Evolutionary conservation across 2,329 filamentous ascomycete genomes (phyloP).

Genomic region (Alternaria sp.): DNA sequence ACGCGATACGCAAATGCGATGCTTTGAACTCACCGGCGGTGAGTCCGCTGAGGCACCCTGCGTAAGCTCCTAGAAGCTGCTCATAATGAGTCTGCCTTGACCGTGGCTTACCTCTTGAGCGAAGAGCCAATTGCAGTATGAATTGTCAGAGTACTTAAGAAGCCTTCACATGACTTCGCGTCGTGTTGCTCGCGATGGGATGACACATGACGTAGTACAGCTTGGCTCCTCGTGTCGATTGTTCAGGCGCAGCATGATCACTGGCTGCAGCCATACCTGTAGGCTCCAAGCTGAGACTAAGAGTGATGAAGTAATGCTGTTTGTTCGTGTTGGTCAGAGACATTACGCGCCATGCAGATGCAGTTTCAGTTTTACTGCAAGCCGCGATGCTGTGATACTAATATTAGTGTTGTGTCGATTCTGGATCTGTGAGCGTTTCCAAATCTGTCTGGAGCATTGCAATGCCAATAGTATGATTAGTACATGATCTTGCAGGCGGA

Average conservation of each 20-base stretch:
- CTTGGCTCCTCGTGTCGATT: constrained; percentile 5
- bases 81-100: background rate
- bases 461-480: background rate
- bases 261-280: background rate
- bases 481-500: background rate
- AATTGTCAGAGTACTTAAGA: constrained; percentile 8
- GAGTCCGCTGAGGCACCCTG: background rate
- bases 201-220: background rate
- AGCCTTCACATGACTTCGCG: constrained; percentile 35
- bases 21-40: background rate
- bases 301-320: background rate
- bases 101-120: background rate
- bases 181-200: constrained; percentile 20
- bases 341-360: background rate
- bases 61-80: background rate
- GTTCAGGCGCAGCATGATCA: constrained; percentile 3
- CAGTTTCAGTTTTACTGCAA: background rate
- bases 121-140: constrained; percentile 1
- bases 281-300: background rate
- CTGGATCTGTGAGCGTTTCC: background rate
- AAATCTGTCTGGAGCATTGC: background rate
- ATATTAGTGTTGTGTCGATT: background rate
- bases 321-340: background rate
- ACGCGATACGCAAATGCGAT: background rate
- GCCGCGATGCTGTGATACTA: background rate